A percentile compares a stretch with the other conserved stretches of the same genome.
These are phyloP conservation scores for Xylaria longipes DNA, from an alignment of 495 filamentous ascomycete genomes.

Conservation along the genomic window DNA sequence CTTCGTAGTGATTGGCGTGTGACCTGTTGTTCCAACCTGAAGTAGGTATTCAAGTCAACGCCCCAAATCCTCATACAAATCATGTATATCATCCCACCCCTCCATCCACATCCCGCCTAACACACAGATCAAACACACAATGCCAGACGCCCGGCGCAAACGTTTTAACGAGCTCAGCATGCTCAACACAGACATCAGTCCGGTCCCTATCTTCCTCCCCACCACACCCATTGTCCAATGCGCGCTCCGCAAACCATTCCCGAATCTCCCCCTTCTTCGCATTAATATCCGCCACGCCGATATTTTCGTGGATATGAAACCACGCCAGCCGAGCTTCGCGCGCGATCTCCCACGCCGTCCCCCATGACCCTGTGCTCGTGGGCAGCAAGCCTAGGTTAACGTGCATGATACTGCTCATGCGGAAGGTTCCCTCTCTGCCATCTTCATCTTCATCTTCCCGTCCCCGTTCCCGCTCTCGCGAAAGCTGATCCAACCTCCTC, in stretches of 20 bases:
- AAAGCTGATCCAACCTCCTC: conserved; percentile 26
- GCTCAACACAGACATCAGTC: conserved; percentile 58
- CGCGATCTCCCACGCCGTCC: conserved; percentile 62
- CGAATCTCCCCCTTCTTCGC: conserved; percentile 57
- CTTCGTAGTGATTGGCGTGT: not conserved
- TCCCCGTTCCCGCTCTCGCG: conserved; percentile 18
- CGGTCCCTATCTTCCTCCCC: conserved; percentile 7
- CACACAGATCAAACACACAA: conserved; percentile 79
- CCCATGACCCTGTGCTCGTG: conserved; percentile 70
- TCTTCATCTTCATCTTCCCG: not conserved
- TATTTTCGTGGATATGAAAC: conserved; percentile 89
- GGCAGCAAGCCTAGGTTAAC: conserved; percentile 86
- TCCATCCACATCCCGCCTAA: conserved; percentile 45
- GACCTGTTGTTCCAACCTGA: not conserved
- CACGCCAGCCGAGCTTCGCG: conserved; percentile 55
- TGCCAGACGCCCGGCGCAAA: conserved; percentile 92
- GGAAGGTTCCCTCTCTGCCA: not conserved
- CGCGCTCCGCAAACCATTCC: conserved; percentile 43
- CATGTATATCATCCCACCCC: conserved; percentile 30
- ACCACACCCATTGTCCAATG: conserved; percentile 7
- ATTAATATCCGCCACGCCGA: conserved; percentile 68
- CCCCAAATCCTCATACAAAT: not conserved
- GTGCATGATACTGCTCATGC: conserved; percentile 54
- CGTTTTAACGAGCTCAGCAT: conserved; percentile 85
- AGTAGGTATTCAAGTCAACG: not conserved